These are phyloP conservation scores for Phytopythium chamaehyphon DNA, from an alignment of 352 stramenopile genomes.

Conservation along the genomic window DNA sequence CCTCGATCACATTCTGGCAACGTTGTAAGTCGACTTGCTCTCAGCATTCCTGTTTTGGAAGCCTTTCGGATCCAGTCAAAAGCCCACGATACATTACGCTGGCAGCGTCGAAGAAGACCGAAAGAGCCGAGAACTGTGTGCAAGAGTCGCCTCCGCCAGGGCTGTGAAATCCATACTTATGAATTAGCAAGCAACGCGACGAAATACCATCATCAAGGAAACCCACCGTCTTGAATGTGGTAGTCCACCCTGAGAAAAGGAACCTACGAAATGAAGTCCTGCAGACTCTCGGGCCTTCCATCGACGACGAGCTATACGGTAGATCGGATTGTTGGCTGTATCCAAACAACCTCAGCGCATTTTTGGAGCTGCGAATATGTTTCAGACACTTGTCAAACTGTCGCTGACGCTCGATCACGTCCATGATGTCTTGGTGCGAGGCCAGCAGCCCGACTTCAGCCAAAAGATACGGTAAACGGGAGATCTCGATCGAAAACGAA, in stretches of 20 bases:
- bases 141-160: slow-evolving; percentile 41
- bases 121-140: slow-evolving; percentile 30
- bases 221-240: slow-evolving; percentile 30
- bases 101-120: slow-evolving; percentile 22
- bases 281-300: slow-evolving; percentile 44
- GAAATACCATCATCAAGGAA: not conserved
- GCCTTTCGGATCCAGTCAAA: slow-evolving; percentile 32
- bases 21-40: slow-evolving; percentile 33
- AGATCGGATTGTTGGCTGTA: slow-evolving; percentile 52
- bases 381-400: slow-evolving; percentile 37
- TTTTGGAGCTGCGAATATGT: slow-evolving; percentile 37
- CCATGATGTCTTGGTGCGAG: slow-evolving; percentile 29
- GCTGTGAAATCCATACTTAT: slow-evolving; percentile 14
- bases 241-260: slow-evolving; percentile 42
- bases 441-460: slow-evolving; percentile 29
- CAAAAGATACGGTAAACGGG: slow-evolving; percentile 39
- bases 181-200: not conserved
- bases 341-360: slow-evolving; percentile 57
- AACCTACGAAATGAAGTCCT: slow-evolving; percentile 39
- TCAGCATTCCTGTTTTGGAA: slow-evolving; percentile 39
- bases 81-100: slow-evolving; percentile 16
- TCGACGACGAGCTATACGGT: slow-evolving; percentile 27
- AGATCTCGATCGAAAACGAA: not conserved
- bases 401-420: slow-evolving; percentile 33
- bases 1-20: slow-evolving; percentile 32